Percentiles rank a stretch among this genome's conserved stretches.
Evolutionary conservation across 805 yeast genomes (phyloP).

Genomic region (Kregervanrija delftensis): DNA sequence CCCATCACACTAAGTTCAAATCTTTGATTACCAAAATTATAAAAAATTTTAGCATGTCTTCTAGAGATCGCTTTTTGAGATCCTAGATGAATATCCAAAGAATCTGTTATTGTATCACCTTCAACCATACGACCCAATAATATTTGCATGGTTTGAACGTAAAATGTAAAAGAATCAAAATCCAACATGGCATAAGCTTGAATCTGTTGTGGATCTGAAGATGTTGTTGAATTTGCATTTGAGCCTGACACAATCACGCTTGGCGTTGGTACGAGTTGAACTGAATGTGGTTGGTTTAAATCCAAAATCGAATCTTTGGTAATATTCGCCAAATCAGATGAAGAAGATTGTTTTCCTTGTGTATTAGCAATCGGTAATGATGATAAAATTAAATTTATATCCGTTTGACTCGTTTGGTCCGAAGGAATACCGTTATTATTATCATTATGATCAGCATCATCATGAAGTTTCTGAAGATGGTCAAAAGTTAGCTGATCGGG

Average conservation of each 20-base stretch:
- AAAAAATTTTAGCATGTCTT: slow-evolving; percentile 91
- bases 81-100: slow-evolving; percentile 90
- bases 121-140: slow-evolving; percentile 86
- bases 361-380: no score
- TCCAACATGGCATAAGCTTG: slow-evolving; percentile 74
- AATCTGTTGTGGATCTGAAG: slow-evolving; percentile 25
- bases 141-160: slow-evolving; percentile 93
- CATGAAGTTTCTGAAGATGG: no score
- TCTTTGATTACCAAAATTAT: slow-evolving; percentile 92
- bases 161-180: slow-evolving; percentile 88
- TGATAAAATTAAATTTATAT: no score
- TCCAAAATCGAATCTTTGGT: background rate
- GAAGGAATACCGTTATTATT: no score
- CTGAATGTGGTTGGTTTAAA: background rate
- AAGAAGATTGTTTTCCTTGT: no score
- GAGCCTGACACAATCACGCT: no score
- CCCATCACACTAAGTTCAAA: slow-evolving; percentile 91
- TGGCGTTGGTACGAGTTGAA: background rate
- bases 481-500: no score
- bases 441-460: no score
- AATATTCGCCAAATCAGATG: background rate
- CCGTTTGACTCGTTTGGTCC: no score
- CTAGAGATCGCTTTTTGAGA: slow-evolving; percentile 89
- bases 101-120: slow-evolving; percentile 43
- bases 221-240: no score